A percentile compares a stretch with the other conserved stretches of the same genome.
These are phyloP conservation scores for Beauveria varroae DNA, from an alignment of 2,329 filamentous ascomycete genomes.

Conservation along the genomic window DNA sequence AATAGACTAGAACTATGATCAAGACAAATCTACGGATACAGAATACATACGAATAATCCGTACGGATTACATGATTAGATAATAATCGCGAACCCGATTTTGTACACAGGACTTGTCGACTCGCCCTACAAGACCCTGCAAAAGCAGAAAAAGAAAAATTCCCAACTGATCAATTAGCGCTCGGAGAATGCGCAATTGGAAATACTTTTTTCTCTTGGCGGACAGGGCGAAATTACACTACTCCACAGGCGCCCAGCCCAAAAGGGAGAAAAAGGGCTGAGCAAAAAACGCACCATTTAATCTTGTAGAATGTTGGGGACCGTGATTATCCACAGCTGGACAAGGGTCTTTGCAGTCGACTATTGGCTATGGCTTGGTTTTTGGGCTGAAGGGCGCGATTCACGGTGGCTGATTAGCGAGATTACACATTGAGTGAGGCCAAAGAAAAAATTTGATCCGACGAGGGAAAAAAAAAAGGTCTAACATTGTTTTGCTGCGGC, in stretches of 20 bases:
- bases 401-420: neutral
- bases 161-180: neutral
- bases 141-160: neutral
- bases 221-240: constrained; percentile 1
- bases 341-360: neutral
- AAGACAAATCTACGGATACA: too few relatives aligned
- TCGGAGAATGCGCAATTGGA: neutral
- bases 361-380: too few relatives aligned
- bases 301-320: neutral
- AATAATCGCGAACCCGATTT: too few relatives aligned
- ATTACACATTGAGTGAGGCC: neutral
- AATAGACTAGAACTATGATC: too few relatives aligned
- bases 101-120: too few relatives aligned
- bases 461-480: neutral
- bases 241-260: neutral
- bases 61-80: too few relatives aligned
- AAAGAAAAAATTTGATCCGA: neutral
- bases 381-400: neutral
- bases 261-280: neutral
- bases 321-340: neutral
- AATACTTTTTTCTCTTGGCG: neutral
- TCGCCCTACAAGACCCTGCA: neutral
- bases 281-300: neutral
- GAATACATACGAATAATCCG: too few relatives aligned
- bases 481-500: constrained; percentile 5